phyloP scores from a whole-genome alignment of 768 basidiomycete genomes.

The Epithele typhae region DNA sequence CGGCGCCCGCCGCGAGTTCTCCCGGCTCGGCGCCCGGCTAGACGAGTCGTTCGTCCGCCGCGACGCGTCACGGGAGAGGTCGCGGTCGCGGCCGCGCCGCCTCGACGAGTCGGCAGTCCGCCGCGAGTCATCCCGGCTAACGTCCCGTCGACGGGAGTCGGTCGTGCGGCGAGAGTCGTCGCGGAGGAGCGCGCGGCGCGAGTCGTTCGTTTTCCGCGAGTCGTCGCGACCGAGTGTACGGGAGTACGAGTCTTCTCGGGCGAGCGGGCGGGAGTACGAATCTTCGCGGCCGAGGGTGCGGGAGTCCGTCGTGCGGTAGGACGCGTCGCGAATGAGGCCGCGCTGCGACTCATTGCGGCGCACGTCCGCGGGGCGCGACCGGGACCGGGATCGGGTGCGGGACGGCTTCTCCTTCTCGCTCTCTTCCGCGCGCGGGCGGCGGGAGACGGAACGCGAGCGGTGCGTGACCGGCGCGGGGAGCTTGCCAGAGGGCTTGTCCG shows the following conservation, averaged over 20 bases:
- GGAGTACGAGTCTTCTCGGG: not conserved
- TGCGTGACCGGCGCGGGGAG: constrained; percentile 39
- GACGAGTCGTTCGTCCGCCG: constrained; percentile 8
- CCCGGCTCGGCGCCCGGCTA: constrained; percentile 2
- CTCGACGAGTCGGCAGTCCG: constrained; percentile 6
- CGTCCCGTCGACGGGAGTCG: constrained; percentile 3
- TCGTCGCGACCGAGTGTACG: constrained; percentile 9
- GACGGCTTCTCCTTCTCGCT: constrained; percentile 8
- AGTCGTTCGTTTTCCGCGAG: constrained; percentile 1
- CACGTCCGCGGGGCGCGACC: constrained; percentile 12
- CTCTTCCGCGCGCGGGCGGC: constrained; percentile 16
- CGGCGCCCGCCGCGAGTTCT: constrained; percentile 10
- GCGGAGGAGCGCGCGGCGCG: constrained; percentile 7
- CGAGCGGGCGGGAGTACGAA: constrained; percentile 5
- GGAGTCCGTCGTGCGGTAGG: constrained; percentile 14
- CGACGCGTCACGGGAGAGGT: constrained; percentile 16
- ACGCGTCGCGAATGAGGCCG: constrained; percentile 15
- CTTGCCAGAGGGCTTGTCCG: constrained; percentile 26
- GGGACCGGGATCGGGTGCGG: constrained; percentile 8
- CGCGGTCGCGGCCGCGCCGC: constrained; percentile 6
- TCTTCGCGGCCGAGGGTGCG: constrained; percentile 15
- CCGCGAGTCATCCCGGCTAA: constrained; percentile 14
- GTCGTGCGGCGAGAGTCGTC: constrained; percentile 9
- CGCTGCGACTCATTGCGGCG: constrained; percentile 19
- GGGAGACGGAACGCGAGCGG: constrained; percentile 27